Evolutionary conservation across 208 protist genomes (phyloP).

Genomic region (Leishmania gerbilli): DNA sequence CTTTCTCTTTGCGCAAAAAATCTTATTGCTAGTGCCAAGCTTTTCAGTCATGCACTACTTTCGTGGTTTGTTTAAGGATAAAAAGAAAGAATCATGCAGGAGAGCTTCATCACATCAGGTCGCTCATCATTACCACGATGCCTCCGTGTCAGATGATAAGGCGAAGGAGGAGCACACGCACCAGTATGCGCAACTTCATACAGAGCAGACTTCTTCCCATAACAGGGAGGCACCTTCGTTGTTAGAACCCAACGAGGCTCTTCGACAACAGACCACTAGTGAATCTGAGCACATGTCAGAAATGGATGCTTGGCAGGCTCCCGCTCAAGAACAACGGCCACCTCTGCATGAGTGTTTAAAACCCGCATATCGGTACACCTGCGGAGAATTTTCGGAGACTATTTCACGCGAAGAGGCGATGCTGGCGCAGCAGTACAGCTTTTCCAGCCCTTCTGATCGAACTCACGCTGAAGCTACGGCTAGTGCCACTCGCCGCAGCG

Average conservation of each 20-base stretch:
- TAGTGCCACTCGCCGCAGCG: conserved; percentile 12
- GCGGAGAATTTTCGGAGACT: conserved; percentile 24
- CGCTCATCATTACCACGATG: conserved; percentile 9
- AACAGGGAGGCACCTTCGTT: neutral
- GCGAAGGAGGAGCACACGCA: neutral
- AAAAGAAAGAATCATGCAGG: conserved; percentile 13
- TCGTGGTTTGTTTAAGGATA: conserved; percentile 25
- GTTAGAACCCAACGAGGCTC: conserved; percentile 13
- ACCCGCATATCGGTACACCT: conserved; percentile 29
- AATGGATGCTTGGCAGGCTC: neutral
- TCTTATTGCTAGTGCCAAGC: neutral
- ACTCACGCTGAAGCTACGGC: conserved; percentile 5
- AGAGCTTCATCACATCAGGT: conserved; percentile 10
- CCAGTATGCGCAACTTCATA: neutral
- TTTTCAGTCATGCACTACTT: conserved; percentile 21
- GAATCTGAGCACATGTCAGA: neutral
- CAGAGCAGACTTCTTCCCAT: neutral
- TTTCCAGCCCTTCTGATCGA: conserved; percentile 21
- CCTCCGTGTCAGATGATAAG: neutral
- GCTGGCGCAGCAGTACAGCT: conserved; percentile 36
- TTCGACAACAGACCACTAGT: conserved; percentile 9
- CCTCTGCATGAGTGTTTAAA: conserved; percentile 1
- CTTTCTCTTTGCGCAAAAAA: neutral
- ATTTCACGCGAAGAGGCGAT: conserved; percentile 30
- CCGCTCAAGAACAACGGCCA: neutral